Evolutionary conservation across 2,329 filamentous ascomycete genomes (phyloP), one percentile per base, ranked within the genome.

Genomic region (Emergomyces pasteurianus): DNA sequence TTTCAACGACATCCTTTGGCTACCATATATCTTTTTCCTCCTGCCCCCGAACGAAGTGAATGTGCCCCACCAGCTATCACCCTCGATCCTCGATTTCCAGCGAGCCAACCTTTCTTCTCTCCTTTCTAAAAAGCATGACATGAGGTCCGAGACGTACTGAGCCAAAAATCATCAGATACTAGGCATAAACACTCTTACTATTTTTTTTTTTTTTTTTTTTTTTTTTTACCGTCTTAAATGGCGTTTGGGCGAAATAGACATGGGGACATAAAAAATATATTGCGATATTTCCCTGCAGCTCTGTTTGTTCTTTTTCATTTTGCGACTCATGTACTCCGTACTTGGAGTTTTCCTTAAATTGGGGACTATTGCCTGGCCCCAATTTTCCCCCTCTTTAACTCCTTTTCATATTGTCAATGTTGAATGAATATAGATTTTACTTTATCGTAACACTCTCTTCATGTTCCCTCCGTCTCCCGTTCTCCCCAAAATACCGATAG

Each of bases 1-100:
- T 53, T 65, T 5, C 21, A 26, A 64, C 56, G 63, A 60, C 53
- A 59, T 57, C 12, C 18, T 49, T 28, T 49, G 2, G 46, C 65
- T 65, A 62, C 12, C 59, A 58, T 53, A 63, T 64, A 38, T 61
- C 62, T 43, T 31, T 40, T 40, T 55, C 16, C 50, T 31, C 36
- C 10, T 31, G 26, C 10, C 38, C 21, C 26, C 16, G 28, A 43
- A 47, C 4, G 40, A 31, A 9, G 21, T 6, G 23, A 23, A n/a
- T 57, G n/a, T 43, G 31, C 7, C 40, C 40, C 38, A 14, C 23
- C 26, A 28, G 16, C 38, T 31, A 34, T 26, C n/a, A 7, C 36
- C 26, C 36, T 23, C 38, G 3, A 23, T 31, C n/a, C n/a, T n/a
- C n/a, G n/a, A n/a, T 26, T 56, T 18, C 14, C 53, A 5, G 14